A percentile compares a stretch with the other conserved stretches of the same genome.
Conservation (phyloP, 305 asterid species). For the Fraxinus velutina region DNA sequence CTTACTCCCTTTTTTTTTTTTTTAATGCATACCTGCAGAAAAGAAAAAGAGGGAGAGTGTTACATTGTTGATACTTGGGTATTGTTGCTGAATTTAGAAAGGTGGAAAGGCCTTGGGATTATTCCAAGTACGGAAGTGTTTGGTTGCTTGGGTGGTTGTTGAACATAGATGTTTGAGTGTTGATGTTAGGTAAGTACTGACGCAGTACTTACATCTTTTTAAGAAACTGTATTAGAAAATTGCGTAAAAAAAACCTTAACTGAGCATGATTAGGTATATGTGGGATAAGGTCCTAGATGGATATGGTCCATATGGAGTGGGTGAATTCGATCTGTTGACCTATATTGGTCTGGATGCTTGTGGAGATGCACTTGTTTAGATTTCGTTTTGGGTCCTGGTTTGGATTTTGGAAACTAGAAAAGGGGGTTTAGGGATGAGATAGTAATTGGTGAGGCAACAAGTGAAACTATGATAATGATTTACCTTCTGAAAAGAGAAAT, state of each 20-base stretch:
- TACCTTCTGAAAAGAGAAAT: neutral
- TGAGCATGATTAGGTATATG: neutral
- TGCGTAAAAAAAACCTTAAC: neutral
- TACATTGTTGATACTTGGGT: slow-evolving; percentile 12
- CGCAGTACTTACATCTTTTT: neutral
- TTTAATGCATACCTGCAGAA: neutral
- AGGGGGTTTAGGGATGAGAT: neutral
- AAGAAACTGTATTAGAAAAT: slow-evolving; percentile 10
- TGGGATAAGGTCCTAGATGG: neutral
- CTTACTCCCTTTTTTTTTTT: neutral
- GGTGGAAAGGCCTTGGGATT: slow-evolving; percentile 8
- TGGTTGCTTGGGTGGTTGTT: slow-evolving; percentile 18
- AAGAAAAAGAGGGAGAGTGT: neutral
- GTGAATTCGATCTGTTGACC: neutral
- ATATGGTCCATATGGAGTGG: neutral
- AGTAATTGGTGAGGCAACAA: neutral
- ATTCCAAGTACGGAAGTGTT: slow-evolving; percentile 18
- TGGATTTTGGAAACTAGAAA: neutral
- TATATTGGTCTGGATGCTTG: neutral
- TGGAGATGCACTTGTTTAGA: slow-evolving; percentile 6
- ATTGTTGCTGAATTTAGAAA: slow-evolving; percentile 15
- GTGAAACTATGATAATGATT: neutral
- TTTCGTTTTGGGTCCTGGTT: neutral
- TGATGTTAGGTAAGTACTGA: slow-evolving; percentile 6
- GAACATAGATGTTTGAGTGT: slow-evolving; percentile 1